Conservation (phyloP, 75 land plant genomes). For the Sequoia sempervirens region DNA sequence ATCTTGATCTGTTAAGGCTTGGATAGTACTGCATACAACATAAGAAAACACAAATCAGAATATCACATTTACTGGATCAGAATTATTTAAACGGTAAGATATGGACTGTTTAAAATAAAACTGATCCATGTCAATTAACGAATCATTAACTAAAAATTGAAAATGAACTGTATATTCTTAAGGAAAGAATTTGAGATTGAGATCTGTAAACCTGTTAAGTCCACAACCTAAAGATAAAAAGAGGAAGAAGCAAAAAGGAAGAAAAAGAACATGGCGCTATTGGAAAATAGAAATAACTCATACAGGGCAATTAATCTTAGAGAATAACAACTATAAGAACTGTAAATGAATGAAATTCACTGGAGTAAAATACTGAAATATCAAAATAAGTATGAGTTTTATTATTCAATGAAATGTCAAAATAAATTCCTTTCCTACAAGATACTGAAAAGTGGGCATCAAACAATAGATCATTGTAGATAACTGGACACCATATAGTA, state of each 20-base stretch:
- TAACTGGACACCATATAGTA: background rate
- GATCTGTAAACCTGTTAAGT: background rate
- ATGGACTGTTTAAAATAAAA: background rate
- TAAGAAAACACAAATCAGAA: background rate
- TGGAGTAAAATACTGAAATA: background rate
- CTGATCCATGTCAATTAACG: background rate
- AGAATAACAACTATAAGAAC: background rate
- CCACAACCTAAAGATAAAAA: background rate
- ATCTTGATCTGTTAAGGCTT: constrained; percentile 89
- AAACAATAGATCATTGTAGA: background rate
- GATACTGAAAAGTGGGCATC: background rate
- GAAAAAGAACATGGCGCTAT: background rate
- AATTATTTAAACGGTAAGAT: background rate
- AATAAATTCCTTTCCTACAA: background rate
- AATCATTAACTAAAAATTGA: background rate
- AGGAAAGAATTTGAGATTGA: background rate
- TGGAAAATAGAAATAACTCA: background rate
- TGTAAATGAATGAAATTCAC: background rate
- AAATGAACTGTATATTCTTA: background rate
- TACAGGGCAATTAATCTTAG: background rate
- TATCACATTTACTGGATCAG: background rate
- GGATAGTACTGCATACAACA: constrained; percentile 69
- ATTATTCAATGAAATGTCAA: background rate
- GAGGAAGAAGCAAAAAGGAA: background rate
- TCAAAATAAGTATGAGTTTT: background rate